Conservation (phyloP, 2,329 filamentous ascomycete genomes). For the Calonectria pauciramosa region DNA sequence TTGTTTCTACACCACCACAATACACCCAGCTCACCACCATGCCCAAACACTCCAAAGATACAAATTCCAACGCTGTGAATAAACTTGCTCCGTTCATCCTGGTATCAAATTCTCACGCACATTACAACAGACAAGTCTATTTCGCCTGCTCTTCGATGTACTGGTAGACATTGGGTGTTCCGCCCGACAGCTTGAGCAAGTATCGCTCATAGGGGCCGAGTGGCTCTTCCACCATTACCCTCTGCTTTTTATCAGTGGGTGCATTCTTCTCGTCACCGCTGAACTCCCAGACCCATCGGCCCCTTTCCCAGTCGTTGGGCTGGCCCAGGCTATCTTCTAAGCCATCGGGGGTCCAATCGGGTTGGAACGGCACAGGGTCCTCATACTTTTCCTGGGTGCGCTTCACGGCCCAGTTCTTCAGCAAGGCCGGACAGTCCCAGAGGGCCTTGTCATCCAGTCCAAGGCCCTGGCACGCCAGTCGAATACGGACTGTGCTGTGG, state of each 20-base stretch:
- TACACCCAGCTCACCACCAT: background rate
- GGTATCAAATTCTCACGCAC: background rate
- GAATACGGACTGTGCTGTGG: conserved; percentile 67
- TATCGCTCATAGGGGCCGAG: conserved; percentile 67
- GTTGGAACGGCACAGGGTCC: conserved; percentile 53
- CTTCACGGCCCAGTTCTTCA: conserved; percentile 59
- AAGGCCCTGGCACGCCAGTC: conserved; percentile 64
- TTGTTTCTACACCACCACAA: background rate
- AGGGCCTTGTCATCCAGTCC: conserved; percentile 61
- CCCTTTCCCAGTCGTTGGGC: conserved; percentile 44
- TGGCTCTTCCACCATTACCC: conserved; percentile 65
- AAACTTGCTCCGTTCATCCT: background rate
- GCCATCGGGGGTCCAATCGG: conserved; percentile 48
- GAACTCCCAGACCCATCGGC: conserved; percentile 69
- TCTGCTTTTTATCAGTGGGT: conserved; percentile 54
- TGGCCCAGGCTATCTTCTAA: conserved; percentile 40
- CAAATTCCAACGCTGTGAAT: conserved; percentile 7
- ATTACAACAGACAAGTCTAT: background rate
- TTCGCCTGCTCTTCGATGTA: conserved; percentile 52
- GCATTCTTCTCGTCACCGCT: conserved; percentile 58
- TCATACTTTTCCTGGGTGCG: conserved; percentile 49
- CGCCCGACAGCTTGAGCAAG: conserved; percentile 60
- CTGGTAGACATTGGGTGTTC: conserved; percentile 58
- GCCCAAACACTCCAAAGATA: background rate
- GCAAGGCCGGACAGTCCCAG: conserved; percentile 63